Conservation (phyloP, 208 protist species). For the Trypanosomatidae sp. region DNA sequence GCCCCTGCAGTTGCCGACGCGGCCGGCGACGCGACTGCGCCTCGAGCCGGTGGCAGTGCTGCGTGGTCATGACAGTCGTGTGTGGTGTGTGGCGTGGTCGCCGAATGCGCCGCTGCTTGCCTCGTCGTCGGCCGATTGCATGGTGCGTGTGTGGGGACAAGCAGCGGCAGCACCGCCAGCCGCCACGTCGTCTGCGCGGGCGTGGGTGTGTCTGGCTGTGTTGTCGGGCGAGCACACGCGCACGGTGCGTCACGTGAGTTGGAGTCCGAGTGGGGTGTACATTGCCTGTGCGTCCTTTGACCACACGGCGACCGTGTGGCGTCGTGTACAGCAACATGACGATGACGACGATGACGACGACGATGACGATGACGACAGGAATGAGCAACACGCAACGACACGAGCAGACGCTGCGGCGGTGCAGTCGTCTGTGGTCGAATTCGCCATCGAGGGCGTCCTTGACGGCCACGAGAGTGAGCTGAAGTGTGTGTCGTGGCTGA, state of each 20-base stretch:
- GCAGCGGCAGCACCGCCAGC: neutral
- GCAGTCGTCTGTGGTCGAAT: conserved; percentile 19
- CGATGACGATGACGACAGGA: conserved; percentile 2
- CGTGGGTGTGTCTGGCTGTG: conserved; percentile 36
- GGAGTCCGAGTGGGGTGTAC: conserved; percentile 67
- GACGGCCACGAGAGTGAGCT: conserved; percentile 90
- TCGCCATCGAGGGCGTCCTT: conserved; percentile 57
- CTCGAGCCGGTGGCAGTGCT: conserved; percentile 30
- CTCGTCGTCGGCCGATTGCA: conserved; percentile 53
- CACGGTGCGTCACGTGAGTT: conserved; percentile 71
- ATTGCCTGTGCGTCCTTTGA: conserved; percentile 78
- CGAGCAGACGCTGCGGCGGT: too few relatives aligned
- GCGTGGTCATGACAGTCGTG: conserved; percentile 47
- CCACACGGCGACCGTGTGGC: conserved; percentile 65
- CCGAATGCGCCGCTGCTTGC: conserved; percentile 55
- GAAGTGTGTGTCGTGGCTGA: conserved; percentile 79
- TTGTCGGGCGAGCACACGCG: conserved; percentile 61
- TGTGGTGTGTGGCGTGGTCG: conserved; percentile 80
- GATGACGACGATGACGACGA: too few relatives aligned
- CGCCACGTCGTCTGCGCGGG: neutral
- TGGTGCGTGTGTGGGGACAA: conserved; percentile 48
- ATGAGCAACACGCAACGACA: too few relatives aligned
- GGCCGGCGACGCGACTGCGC: too few relatives aligned
- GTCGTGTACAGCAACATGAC: conserved; percentile 6
- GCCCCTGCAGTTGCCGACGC: too few relatives aligned